Evolutionary conservation across 768 basidiomycete species (phyloP), one percentile per base, ranked within the genome.

Genomic region (Mycena alexandri): DNA sequence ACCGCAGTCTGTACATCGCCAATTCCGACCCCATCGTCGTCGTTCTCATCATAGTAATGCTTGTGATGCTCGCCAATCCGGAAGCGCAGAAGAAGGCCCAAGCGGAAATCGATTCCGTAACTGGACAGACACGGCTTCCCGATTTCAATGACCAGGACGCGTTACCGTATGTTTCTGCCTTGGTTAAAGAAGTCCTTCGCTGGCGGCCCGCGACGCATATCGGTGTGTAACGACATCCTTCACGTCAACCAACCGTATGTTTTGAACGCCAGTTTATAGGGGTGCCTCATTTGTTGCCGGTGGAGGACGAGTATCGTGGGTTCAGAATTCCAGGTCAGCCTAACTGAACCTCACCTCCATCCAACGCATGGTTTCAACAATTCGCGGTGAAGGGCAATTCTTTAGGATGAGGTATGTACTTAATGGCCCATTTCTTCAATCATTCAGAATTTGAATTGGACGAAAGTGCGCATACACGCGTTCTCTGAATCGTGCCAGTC

Each of bases 241-340:
- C 21, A n/a, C n/a, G n/a, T n/a, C n/a, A n/a, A n/a, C n/a, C n/a
- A n/a, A n/a, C n/a, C n/a, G n/a, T n/a, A n/a, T n/a, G n/a, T n/a
- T n/a, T n/a, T n/a, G n/a, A n/a, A n/a, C n/a, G n/a, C n/a, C n/a
- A n/a, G n/a, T n/a, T n/a, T n/a, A n/a, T n/a, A n/a, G n/a, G n/a
- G n/a, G n/a, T n/a, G n/a, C n/a, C n/a, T n/a, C n/a, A 81, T 67
- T 65, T 67, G 14, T 63, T 75, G 7, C 61, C 56, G 0, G 74
- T 76, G 10, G 80, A 82, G 13, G 80, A 81, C 57, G 67, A 76
- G 8, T 83, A 82, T 61, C 57, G 69, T 5, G 81, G 80, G 4
- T 78, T 79, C 60, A 57, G 73, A 61, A 79, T 83, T n/a, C 82
- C 80, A 1, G 73, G 77, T 75, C n/a, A 11, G 65, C 46, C 22